Conservation (phyloP, 2,329 filamentous ascomycete genomes). For the Bipolaris cookei region DNA sequence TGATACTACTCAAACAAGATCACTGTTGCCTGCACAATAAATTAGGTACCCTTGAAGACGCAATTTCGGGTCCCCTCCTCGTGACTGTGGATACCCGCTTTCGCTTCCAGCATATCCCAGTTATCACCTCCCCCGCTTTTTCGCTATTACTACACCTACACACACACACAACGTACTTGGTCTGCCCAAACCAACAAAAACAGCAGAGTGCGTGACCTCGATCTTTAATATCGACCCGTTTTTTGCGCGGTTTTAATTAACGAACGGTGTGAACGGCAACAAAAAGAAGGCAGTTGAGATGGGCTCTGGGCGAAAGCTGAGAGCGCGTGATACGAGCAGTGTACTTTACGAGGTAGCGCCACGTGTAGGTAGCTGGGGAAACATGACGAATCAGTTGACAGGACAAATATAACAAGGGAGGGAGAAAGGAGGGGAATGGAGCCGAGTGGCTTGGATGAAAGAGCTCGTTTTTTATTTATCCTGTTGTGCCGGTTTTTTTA, state of each 20-base stretch:
- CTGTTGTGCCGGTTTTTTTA: background rate
- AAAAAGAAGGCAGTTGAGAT: background rate
- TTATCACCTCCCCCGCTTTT: background rate
- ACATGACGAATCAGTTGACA: constrained; percentile 25
- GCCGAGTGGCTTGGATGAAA: background rate
- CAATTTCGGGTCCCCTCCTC: constrained; percentile 16
- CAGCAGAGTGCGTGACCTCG: background rate
- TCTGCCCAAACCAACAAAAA: background rate
- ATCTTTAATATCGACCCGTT: constrained; percentile 7
- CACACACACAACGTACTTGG: background rate
- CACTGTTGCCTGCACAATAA: constrained; percentile 1
- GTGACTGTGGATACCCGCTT: constrained; percentile 3
- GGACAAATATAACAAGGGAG: background rate
- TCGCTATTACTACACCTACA: background rate
- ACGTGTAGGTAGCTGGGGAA: constrained; percentile 17
- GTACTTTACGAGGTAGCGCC: constrained; percentile 9
- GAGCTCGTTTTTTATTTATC: constrained; percentile 2
- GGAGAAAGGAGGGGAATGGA: background rate
- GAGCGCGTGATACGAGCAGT: background rate
- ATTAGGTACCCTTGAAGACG: constrained; percentile 1
- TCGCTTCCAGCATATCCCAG: background rate
- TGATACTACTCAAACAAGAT: background rate
- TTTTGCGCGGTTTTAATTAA: background rate
- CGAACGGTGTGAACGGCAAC: background rate
- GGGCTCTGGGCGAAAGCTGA: background rate